Evolutionary conservation across 768 basidiomycete species (phyloP).

Genomic region (Saitozyma podzolica): DNA sequence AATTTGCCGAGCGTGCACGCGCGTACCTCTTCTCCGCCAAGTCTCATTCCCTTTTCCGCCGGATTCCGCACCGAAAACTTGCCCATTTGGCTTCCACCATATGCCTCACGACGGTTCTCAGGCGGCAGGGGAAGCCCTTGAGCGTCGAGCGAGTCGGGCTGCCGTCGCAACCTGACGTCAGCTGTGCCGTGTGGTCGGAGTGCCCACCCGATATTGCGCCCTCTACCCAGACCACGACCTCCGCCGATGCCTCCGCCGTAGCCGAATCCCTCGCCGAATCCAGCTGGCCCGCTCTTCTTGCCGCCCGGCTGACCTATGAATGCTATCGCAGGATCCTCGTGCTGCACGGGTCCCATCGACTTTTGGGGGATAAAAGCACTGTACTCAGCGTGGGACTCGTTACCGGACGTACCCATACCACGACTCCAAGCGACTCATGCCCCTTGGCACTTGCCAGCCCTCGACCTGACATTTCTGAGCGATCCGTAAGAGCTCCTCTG

Average conservation of each 20-base stretch:
- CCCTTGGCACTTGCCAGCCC: constrained; percentile 13
- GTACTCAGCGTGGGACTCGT: background rate
- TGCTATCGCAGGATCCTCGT: constrained; percentile 43
- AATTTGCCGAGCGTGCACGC: background rate
- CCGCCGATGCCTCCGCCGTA: constrained; percentile 44
- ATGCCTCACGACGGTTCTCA: constrained; percentile 12
- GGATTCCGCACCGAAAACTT: constrained; percentile 21
- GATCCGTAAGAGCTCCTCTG: constrained; percentile 22
- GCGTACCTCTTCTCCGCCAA: background rate
- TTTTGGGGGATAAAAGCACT: background rate
- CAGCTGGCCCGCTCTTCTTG: constrained; percentile 14
- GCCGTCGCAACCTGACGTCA: background rate
- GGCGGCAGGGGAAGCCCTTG: constrained; percentile 15
- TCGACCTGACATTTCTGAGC: constrained; percentile 18
- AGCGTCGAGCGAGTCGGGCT: constrained; percentile 1
- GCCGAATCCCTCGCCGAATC: constrained; percentile 44
- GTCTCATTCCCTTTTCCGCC: constrained; percentile 24
- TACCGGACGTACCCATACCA: constrained; percentile 39
- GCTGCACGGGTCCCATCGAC: background rate
- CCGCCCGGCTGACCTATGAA: constrained; percentile 26
- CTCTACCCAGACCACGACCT: constrained; percentile 25
- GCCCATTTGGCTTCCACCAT: constrained; percentile 30
- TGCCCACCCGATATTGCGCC: constrained; percentile 35
- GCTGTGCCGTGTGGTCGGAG: background rate
- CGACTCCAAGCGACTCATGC: constrained; percentile 19